Evolutionary conservation across 306 rosid genomes (phyloP).

Genomic region (Glycine soja): DNA sequence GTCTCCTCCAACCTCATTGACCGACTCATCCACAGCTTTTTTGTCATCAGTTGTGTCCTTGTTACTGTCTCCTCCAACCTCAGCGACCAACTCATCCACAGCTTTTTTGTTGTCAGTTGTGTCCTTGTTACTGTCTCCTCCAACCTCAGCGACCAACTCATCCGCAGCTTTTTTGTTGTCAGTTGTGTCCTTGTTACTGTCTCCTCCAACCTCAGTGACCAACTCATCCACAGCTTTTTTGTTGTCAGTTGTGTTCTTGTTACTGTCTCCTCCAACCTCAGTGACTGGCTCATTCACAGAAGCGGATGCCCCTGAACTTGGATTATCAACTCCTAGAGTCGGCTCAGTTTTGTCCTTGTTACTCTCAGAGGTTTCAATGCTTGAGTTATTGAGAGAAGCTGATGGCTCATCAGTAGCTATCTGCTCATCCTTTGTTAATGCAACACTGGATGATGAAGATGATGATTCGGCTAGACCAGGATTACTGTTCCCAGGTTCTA

Average conservation of each 20-base stretch:
- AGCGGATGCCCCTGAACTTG: conserved; percentile 41
- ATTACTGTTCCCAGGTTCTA: conserved; percentile 52
- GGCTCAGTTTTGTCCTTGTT: conserved; percentile 26
- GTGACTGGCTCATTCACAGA: no score
- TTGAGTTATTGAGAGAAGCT: conserved; percentile 41
- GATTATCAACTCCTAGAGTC: conserved; percentile 51
- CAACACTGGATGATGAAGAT: conserved; percentile 57
- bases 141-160: no score
- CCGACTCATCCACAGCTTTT: not conserved
- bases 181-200: conserved; percentile 41
- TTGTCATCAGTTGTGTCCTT: no score
- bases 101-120: no score
- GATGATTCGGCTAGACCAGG: conserved; percentile 57
- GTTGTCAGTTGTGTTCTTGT: no score
- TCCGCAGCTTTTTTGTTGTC: not conserved
- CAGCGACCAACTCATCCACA: no score
- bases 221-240: conserved; percentile 20
- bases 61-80: no score
- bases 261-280: no score
- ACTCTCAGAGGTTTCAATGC: conserved; percentile 38
- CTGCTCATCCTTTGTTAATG: conserved; percentile 50
- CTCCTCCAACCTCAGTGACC: conserved; percentile 43
- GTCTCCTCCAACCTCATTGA: no score
- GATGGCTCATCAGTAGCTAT: conserved; percentile 51
- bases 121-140: no score